Percentiles rank a stretch among this genome's conserved stretches.
These are phyloP conservation scores for Arxiozyma bovina DNA, from an alignment of 1,139 yeast species.

Conservation along the genomic window DNA sequence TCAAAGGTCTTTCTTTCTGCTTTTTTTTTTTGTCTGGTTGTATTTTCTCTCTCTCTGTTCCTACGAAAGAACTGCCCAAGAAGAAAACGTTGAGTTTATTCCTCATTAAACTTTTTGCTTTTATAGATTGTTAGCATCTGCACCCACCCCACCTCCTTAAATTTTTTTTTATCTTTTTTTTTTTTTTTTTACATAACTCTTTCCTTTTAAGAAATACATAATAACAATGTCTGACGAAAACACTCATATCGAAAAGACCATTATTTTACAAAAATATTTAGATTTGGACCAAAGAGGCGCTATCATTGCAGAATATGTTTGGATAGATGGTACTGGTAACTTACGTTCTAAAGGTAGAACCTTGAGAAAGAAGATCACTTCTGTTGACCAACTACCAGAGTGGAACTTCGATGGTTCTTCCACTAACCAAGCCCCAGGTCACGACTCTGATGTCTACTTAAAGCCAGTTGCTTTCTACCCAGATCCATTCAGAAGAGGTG, in stretches of 20 bases:
- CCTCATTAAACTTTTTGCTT: background rate
- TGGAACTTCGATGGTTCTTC: conserved; percentile 99
- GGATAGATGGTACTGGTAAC: conserved; percentile 93
- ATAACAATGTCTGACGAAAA: conserved; percentile 35
- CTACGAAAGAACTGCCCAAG: background rate
- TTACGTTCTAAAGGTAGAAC: conserved; percentile 94
- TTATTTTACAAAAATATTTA: conserved; percentile 71
- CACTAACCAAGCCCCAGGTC: conserved; percentile 97
- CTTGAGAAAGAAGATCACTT: conserved; percentile 54
- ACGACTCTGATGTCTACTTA: conserved; percentile 88
- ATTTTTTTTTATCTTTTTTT: background rate
- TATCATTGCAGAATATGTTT: conserved; percentile 90
- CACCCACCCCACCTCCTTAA: background rate
- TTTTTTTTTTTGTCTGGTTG: no score
- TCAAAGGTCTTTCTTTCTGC: no score
- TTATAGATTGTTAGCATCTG: background rate
- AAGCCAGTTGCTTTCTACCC: conserved; percentile 91
- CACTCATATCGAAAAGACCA: conserved; percentile 54
- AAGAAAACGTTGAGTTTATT: background rate
- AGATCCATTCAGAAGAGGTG: conserved; percentile 97
- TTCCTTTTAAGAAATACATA: background rate
- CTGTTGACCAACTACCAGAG: conserved; percentile 86
- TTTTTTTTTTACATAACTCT: background rate
- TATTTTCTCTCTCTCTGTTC: no score
- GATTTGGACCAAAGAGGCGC: conserved; percentile 79